phyloP scores from a whole-genome alignment of 2,329 filamentous ascomycete species.

The Penicillium sp. region DNA sequence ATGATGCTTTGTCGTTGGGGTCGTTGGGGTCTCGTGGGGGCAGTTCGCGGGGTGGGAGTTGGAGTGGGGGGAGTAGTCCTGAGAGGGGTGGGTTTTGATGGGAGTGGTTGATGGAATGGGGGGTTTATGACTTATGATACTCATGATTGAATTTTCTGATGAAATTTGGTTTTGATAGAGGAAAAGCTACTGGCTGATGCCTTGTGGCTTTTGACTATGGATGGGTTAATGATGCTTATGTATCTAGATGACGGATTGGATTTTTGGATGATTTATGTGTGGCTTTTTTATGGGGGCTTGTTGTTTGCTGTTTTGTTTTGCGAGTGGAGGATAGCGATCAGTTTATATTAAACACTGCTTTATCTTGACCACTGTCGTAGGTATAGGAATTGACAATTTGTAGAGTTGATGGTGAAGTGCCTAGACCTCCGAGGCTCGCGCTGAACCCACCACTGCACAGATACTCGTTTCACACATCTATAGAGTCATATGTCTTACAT shows the following conservation, averaged over 20 bases:
- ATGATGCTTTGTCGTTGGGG: conserved; percentile 43
- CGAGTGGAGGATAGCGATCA: conserved; percentile 8
- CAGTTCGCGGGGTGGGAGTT: conserved; percentile 48
- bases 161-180: conserved; percentile 14
- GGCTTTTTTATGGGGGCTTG: neutral
- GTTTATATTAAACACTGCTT: neutral
- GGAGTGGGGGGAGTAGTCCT: conserved; percentile 58
- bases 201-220: neutral
- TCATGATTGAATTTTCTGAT: conserved; percentile 20
- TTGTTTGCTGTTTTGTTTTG: conserved; percentile 12
- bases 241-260: conserved; percentile 9
- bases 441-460: too few relatives aligned
- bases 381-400: too few relatives aligned
- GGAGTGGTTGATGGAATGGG: neutral
- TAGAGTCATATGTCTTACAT: too few relatives aligned
- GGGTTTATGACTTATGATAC: conserved; percentile 27
- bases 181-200: conserved; percentile 1
- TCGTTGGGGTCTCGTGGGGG: conserved; percentile 43
- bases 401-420: too few relatives aligned
- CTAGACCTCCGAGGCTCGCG: too few relatives aligned
- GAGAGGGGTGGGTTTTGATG: conserved; percentile 27
- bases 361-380: too few relatives aligned
- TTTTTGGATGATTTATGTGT: neutral
- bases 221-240: neutral
- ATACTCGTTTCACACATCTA: too few relatives aligned